Evolutionary conservation across 2,329 filamentous ascomycete genomes (phyloP), one percentile per base, ranked within the genome.

Genomic region (Aspergillus latus): DNA sequence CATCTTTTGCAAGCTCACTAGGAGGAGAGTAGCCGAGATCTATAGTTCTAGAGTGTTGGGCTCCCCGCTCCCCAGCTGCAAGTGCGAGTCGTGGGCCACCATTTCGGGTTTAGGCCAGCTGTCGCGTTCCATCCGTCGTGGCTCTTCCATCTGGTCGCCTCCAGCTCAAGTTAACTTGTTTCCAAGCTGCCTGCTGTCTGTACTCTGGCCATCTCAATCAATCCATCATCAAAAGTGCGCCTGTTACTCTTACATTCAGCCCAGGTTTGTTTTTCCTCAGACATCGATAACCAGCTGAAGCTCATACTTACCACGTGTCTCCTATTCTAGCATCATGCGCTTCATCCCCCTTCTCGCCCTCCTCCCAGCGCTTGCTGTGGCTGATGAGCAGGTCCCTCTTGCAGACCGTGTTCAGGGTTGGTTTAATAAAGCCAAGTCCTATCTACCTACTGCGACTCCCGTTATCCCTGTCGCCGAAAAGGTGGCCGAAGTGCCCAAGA

Each of bases 301-400:
- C 16, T 49, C 13, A 40, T 44, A 36, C 46, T 39, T 52, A 52
- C 32, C 47, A 50, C 65, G 62, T 52, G 55, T 64, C 34, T 39
- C 52, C 32, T 15, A 59, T 58, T 58, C 59, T 46, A 66, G 62
- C 69, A 76, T 59, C 62, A 81, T 85, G 83, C 82, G 80, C 74
- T 72, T 82, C 72, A 76, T 79, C 54, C 74, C 76, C 54, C 65
- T 80, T 55, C 68, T 82, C 62, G 67, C 82, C 47, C 72, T 85
- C 61, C 70, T 75, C 57, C 72, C 74, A 63, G 74, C 66, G 75
- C 78, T 72, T 74, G 80, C 82, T 59, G 77, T 79, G 59, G 82
- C 82, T 48, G 79, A 85, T 69, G 78, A 84, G 64, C 84, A 87
- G 69, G 71, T 82, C 40, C 83, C 84, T 34, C 74, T 80, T 52